Conservation (phyloP, 23 red algal genomes). For the Chondrus crispus region DNA sequence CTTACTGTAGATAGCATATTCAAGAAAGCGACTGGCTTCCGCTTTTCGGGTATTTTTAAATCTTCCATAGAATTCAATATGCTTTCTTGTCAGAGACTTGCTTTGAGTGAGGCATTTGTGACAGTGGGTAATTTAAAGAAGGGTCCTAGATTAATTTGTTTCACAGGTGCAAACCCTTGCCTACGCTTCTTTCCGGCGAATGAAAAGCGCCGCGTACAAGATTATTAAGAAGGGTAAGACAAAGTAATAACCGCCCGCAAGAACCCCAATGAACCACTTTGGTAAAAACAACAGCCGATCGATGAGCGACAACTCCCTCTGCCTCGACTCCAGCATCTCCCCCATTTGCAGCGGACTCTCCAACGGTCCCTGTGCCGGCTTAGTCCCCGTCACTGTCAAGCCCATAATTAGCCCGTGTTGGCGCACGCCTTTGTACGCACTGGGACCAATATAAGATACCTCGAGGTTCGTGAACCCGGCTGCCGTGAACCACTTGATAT, state of each 20-base stretch:
- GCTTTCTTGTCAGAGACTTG: neutral
- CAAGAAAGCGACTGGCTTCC: too few relatives aligned
- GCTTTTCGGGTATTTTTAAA: too few relatives aligned
- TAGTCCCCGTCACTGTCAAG: slow-evolving; percentile 78
- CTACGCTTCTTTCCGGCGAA: slow-evolving; percentile 34
- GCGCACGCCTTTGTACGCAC: slow-evolving; percentile 92
- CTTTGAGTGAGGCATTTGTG: neutral
- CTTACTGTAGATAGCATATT: too few relatives aligned
- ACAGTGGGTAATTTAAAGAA: neutral
- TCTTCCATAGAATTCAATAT: too few relatives aligned
- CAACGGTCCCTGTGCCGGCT: slow-evolving; percentile 58
- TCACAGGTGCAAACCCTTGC: neutral
- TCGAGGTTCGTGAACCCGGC: slow-evolving; percentile 85
- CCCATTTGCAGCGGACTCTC: slow-evolving; percentile 71
- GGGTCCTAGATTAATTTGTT: neutral
- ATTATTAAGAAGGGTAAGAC: slow-evolving; percentile 93
- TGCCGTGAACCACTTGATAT: slow-evolving; percentile 77
- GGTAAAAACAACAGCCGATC: slow-evolving; percentile 80
- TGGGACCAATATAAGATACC: slow-evolving; percentile 89
- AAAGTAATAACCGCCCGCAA: slow-evolving; percentile 96
- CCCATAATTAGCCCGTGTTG: slow-evolving; percentile 98
- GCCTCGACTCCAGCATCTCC: slow-evolving; percentile 77
- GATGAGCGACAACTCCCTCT: slow-evolving; percentile 31
- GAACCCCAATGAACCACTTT: slow-evolving; percentile 74
- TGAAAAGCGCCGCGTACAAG: slow-evolving; percentile 91